Conservation (phyloP, 805 yeast genomes). For the Cyberlindnera lachancei region DNA sequence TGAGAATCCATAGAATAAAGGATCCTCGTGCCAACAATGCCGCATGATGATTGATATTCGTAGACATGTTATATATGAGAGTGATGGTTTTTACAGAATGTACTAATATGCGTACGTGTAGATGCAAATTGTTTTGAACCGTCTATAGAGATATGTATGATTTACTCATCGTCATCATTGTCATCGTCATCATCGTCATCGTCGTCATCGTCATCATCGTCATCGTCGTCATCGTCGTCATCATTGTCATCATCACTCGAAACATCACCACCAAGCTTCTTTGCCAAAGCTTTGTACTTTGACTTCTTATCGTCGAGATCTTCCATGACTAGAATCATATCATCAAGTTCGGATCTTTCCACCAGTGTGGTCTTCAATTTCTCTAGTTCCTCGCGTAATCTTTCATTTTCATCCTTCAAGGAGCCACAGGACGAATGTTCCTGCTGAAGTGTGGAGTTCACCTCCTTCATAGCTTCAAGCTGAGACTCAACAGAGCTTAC, state of each 20-base stretch:
- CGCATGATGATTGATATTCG: too few relatives aligned
- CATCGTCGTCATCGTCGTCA: constrained; percentile 55
- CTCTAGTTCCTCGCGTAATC: not conserved
- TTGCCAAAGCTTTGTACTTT: constrained; percentile 46
- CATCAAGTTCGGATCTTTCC: constrained; percentile 56
- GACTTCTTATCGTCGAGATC: constrained; percentile 67
- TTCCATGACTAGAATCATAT: constrained; percentile 64
- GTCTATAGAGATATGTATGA: too few relatives aligned
- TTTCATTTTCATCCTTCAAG: constrained; percentile 7
- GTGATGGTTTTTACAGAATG: too few relatives aligned
- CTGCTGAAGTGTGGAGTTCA: too few relatives aligned
- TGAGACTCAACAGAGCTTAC: too few relatives aligned
- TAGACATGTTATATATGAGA: too few relatives aligned
- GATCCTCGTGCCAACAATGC: constrained; percentile 32
- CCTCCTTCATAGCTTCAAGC: not conserved
- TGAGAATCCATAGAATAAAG: constrained; percentile 55
- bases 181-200: too few relatives aligned
- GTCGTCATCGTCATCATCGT: constrained; percentile 21
- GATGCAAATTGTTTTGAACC: not conserved
- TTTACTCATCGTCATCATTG: too few relatives aligned
- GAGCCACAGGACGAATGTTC: not conserved
- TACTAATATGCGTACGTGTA: too few relatives aligned
- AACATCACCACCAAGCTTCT: constrained; percentile 47
- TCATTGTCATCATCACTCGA: constrained; percentile 69
- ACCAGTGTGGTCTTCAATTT: constrained; percentile 23